Base-by-base conservation (phyloP, 257 asterid species). In the Jacaranda mimosifolia region DNA sequence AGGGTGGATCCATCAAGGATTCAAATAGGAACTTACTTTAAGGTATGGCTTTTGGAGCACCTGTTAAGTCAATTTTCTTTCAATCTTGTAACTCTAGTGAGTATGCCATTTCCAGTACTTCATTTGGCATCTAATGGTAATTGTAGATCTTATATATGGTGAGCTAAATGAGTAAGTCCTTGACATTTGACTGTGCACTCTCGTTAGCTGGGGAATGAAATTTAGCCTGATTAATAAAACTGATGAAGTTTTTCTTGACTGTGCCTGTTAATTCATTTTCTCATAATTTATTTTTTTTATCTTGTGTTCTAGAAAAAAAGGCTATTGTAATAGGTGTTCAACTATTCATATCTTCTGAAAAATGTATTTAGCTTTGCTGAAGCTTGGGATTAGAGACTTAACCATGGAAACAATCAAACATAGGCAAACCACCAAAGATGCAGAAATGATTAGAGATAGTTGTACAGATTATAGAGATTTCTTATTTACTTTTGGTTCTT, bases 1-100 rank as follows among this genome's bases (percentile, higher is more conserved):
- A 86, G 65, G 98, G 99, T 74, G 94, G 89, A 52, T 91, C 97
- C 70, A 89, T 95, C 68, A 91, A 88, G 83, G 91, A 85, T 73
- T 87, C 92, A 38, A 88, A 82, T 80, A 71, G 72, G 76, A 80
- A 89, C 75, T 83, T 93, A 38, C 83, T 84, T 63, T 77, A 85
- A 80, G 97, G 99, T 95, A 88, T 80, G 79, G 80, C 11, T 38
- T 65, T 60, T 60, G 60, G 26, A 48, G n/a, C 58, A 48, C 36
- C 38, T 8, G 10, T 68, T 49, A 42, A 2, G 5, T 39, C 18
- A 7, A 51, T 64, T 35, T 70, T 71, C 73, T 13, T 70, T 62
- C 14, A 49, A 42, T 42, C 6, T 42, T 9, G 9, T 42, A 56
- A 43, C 42, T 52, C 39, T 59, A 9, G 51, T 74, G 48, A 67